Conservation (phyloP, 805 yeast genomes). For the Candida sakaeoensis region DNA sequence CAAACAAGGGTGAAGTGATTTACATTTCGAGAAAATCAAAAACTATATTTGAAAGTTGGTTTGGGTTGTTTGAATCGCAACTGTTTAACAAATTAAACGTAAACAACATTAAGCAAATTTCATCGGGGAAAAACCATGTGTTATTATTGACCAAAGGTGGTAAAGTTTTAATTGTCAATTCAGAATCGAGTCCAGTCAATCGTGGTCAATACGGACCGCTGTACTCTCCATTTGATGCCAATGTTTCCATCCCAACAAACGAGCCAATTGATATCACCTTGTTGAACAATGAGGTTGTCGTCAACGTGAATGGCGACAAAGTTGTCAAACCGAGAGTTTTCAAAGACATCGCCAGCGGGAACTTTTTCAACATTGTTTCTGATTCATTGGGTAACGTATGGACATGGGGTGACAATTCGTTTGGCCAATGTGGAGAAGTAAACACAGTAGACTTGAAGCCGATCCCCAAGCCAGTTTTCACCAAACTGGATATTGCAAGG, state of each 20-base stretch:
- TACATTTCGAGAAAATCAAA: conserved; percentile 10
- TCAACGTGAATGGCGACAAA: conserved; percentile 17
- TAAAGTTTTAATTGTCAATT: conserved; percentile 57
- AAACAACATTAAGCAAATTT: conserved; percentile 40
- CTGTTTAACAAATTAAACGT: conserved; percentile 8
- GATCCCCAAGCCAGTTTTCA: conserved; percentile 52
- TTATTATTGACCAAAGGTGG: conserved; percentile 59
- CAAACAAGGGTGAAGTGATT: conserved; percentile 35
- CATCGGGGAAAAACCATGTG: conserved; percentile 66
- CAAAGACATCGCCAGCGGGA: conserved; percentile 66
- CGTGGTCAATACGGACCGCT: conserved; percentile 85
- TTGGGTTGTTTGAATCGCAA: conserved; percentile 14
- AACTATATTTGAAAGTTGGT: too few relatives aligned
- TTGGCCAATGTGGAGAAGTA: conserved; percentile 80
- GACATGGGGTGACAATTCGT: conserved; percentile 81
- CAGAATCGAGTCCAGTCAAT: conserved; percentile 46
- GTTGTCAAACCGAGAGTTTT: conserved; percentile 42
- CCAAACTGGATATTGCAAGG: conserved; percentile 12
- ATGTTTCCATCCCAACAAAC: conserved; percentile 22
- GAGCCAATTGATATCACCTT: conserved; percentile 48
- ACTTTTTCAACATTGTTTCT: conserved; percentile 65
- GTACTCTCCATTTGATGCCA: conserved; percentile 58
- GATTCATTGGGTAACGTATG: conserved; percentile 67
- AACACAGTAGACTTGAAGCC: conserved; percentile 66
- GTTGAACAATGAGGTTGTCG: conserved; percentile 46